Evolutionary conservation across 169 alveolate genomes (phyloP), one percentile per base, ranked within the genome.

Genomic region (Cryptosporidium sp.): DNA sequence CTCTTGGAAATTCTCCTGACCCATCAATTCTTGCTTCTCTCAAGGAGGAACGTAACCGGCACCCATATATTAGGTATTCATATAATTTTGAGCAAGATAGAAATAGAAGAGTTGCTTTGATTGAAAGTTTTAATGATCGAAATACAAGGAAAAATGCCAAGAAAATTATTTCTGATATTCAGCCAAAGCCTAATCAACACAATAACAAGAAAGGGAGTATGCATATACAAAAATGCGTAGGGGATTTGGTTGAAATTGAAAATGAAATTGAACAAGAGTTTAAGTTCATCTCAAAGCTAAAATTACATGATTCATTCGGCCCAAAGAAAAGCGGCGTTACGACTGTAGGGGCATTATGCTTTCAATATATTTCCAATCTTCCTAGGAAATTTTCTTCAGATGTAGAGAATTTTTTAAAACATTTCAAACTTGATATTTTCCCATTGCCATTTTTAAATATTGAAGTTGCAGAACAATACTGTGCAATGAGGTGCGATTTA

Each of bases 41-140:
- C 69, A 92, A 93, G 67, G 97, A 95, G 68, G 96, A 93, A 65
- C 80, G 93, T 29, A 91, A 93, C 9, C 61, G 96, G 44, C 97
- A 95, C 39, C 97, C 97, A 5, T 92, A 94, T 23, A 84, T 95
- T 53, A 95, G 94, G 61, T 95, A 85, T 69, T 89, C 91, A 18
- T 95, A 95, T 73, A 95, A 95, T 89, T 75, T 92, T 69, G 96
- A 95, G 35, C 94, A 93, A 44, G 97, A 95, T 69, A 56, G 92
- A 58, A 96, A 95, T 29, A 86, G 97, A n/a, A 84, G 96, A 69
- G 69, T 62, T 31, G 56, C 75, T 21, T 44, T 80, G 35, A n/a
- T 29, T 8, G 73, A 29, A 39, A 80, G 67, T 39, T 80, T 31
- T 31, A 72, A 52, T 33, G 67, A 45, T 1, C 29, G 56, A 21